phyloP scores from a whole-genome alignment of 441 rosid species.

The Gossypium davidsonii region DNA sequence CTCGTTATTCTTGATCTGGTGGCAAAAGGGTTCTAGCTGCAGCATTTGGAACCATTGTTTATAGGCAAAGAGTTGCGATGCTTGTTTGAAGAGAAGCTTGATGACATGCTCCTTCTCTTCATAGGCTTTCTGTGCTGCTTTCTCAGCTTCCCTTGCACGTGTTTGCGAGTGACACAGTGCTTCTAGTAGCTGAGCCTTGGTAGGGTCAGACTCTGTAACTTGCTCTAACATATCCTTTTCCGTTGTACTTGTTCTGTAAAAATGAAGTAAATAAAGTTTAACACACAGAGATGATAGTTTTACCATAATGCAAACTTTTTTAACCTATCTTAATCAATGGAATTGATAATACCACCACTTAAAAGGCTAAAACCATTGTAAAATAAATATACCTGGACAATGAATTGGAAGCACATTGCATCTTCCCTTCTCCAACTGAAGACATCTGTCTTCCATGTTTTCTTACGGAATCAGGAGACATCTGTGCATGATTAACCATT shows the following conservation, averaged over 20 bases:
- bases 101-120: constrained; percentile 80
- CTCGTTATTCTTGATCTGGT: constrained; percentile 51
- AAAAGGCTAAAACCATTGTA: not conserved
- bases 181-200: constrained; percentile 75
- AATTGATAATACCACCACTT: not conserved
- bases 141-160: constrained; percentile 95
- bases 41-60: constrained; percentile 84
- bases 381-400: constrained; percentile 39
- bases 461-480: constrained; percentile 21
- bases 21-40: constrained; percentile 68
- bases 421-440: constrained; percentile 28
- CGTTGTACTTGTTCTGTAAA: constrained; percentile 23
- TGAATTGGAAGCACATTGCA: constrained; percentile 29
- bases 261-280: constrained; percentile 7
- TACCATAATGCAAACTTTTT: not conserved
- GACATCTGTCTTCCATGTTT: constrained; percentile 24
- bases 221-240: constrained; percentile 28
- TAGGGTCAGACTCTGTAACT: constrained; percentile 41
- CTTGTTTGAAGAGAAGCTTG: constrained; percentile 81
- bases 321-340: not conserved
- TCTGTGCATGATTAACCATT: constrained; percentile 16
- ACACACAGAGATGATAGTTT: not conserved
- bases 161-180: constrained; percentile 93
- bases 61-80: constrained; percentile 86
- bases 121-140: constrained; percentile 64